Base-by-base conservation (phyloP, 2,329 filamentous ascomycete species). In the Verticillium albo-atrum region DNA sequence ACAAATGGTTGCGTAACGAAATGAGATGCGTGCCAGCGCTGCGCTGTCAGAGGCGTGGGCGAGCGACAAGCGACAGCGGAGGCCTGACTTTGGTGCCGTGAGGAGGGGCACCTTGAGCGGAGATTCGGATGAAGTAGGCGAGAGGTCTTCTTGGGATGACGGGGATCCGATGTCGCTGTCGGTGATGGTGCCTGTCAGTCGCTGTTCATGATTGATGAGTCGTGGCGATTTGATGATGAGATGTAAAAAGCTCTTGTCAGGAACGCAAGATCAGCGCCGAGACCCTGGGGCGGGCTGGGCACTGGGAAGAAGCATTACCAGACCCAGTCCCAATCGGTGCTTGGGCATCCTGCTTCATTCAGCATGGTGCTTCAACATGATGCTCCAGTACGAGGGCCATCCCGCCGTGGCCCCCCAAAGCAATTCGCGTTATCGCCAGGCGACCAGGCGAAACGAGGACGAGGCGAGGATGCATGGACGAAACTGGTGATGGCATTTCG, bases 241-340 rank as follows among this genome's bases (percentile, higher is more conserved):
- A 23, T 47, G 42, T 47, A 47, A 55, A 37, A 55, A 37, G 37
- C 42, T 56, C 59, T 59, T 54, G 61, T 59, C 54, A 62, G 59
- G 61, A 59, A 61, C 61, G 32, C 37, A 14, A 35, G 20, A 54
- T 53, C 47, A 37, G 35, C 17, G 20, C 42, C n/a, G 42, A 3
- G 42, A 25, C 9, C 42, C n/a, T 47, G 42, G 42, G n/a, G 20
- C 9, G 4, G 42, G 42, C 42, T 47, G 42, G 42, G 42, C 42
- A 23, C n/a, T 23, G 42, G n/a, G 42, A 47, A 47, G 42, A 47
- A 47, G 42, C 42, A 47, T 47, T 47, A 23, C 20, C 42, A 9
- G n/a, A 20, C 20, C n/a, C n/a, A n/a, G n/a, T n/a, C n/a, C n/a
- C n/a, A n/a, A n/a, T n/a, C n/a, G n/a, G n/a, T n/a, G n/a, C n/a